A percentile compares a stretch with the other conserved stretches of the same genome.
Conservation (phyloP, 169 alveolate species). For the Ichthyophthirius multifiliis region DNA sequence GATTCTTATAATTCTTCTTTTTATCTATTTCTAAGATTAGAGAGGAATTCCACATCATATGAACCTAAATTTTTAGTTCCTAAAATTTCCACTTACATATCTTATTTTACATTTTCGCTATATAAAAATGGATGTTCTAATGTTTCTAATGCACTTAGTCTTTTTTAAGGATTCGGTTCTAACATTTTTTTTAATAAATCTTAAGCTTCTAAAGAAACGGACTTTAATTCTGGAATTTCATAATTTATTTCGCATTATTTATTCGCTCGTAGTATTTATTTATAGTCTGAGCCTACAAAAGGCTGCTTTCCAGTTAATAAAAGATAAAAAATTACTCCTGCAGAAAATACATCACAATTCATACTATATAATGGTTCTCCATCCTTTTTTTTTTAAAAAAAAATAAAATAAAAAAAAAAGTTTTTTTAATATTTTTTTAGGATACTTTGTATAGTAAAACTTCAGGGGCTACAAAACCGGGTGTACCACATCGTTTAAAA, state of each 20-base stretch:
- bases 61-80: not conserved
- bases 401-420: not conserved
- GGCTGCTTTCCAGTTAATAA: slow-evolving; percentile 66
- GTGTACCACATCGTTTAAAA: slow-evolving; percentile 69
- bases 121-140: slow-evolving; percentile 27
- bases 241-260: slow-evolving; percentile 49
- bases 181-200: slow-evolving; percentile 34
- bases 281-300: slow-evolving; percentile 59
- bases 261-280: slow-evolving; percentile 59
- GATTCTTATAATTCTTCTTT: slow-evolving; percentile 6
- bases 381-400: slow-evolving; percentile 13
- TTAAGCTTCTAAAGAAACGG: slow-evolving; percentile 29
- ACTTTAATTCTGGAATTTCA: slow-evolving; percentile 46
- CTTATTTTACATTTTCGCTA: not conserved
- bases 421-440: no score
- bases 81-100: not conserved
- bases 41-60: slow-evolving; percentile 5
- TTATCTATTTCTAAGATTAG: slow-evolving; percentile 7
- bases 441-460: slow-evolving; percentile 29
- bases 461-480: slow-evolving; percentile 80
- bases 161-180: not conserved
- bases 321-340: slow-evolving; percentile 66
- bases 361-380: slow-evolving; percentile 51
- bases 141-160: slow-evolving; percentile 7
- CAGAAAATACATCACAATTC: slow-evolving; percentile 67